A percentile compares a stretch with the other conserved stretches of the same genome.
Conservation (phyloP, 805 yeast species). For the Kluyveromyces siamensis region DNA sequence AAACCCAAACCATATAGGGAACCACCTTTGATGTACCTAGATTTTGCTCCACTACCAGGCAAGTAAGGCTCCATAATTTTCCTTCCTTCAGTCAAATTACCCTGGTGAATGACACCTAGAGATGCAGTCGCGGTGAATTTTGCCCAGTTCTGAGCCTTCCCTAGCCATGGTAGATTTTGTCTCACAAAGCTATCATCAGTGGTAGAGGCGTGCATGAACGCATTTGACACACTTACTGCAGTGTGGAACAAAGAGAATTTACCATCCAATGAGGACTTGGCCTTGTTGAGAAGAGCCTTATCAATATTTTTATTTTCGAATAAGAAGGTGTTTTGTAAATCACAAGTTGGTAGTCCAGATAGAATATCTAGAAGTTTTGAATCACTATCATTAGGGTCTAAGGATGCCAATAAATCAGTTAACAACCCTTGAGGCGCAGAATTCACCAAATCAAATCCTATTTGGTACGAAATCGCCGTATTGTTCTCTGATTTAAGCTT, state of each 20-base stretch:
- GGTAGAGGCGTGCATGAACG: conserved; percentile 93
- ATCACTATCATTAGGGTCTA: conserved; percentile 25
- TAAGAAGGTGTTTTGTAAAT: conserved; percentile 80
- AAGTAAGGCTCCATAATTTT: conserved; percentile 81
- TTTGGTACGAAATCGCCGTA: conserved; percentile 71
- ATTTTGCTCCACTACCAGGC: conserved; percentile 60
- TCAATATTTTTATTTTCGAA: conserved; percentile 84
- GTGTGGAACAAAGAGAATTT: conserved; percentile 91
- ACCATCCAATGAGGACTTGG: conserved; percentile 78
- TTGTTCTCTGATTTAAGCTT: conserved; percentile 36
- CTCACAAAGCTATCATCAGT: conserved; percentile 90
- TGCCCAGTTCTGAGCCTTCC: conserved; percentile 97
- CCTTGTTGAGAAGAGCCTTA: conserved; percentile 65
- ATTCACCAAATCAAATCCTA: conserved; percentile 88
- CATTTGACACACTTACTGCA: conserved; percentile 90
- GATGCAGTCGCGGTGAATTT: conserved; percentile 98
- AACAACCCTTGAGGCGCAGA: conserved; percentile 87
- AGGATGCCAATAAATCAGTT: conserved; percentile 41
- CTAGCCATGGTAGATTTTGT: conserved; percentile 88
- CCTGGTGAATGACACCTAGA: conserved; percentile 92
- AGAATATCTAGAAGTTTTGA: conserved; percentile 57
- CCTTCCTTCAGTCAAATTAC: conserved; percentile 86
- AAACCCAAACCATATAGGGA: conserved; percentile 88
- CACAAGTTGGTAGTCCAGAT: conserved; percentile 91
- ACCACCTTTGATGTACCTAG: conserved; percentile 92